Evolutionary conservation across 164 flowering plant genomes (phyloP).

Genomic region (Amborella trichopoda): DNA sequence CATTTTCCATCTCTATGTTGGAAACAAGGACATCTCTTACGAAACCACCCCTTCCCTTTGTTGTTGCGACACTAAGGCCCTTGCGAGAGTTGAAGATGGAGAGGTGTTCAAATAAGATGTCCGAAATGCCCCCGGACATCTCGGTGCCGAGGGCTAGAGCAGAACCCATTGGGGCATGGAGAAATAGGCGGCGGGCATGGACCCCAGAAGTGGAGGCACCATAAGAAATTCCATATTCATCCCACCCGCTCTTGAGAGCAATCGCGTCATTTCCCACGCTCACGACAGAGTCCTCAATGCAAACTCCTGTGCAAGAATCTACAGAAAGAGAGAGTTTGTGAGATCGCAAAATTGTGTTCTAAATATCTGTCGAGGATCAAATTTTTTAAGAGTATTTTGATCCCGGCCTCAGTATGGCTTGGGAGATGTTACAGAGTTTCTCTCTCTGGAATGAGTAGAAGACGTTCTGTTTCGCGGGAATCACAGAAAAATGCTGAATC

Average conservation of each 20-base stretch:
- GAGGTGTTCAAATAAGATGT: constrained; percentile 27
- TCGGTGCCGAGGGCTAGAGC: constrained; percentile 60
- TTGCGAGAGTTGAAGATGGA: constrained; percentile 22
- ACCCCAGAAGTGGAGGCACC: constrained; percentile 38
- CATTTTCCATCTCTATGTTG: constrained; percentile 28
- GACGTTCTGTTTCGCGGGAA: no score
- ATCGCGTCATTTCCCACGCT: constrained; percentile 54
- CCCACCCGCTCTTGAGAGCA: constrained; percentile 73
- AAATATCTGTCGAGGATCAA: no score
- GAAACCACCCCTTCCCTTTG: constrained; percentile 52
- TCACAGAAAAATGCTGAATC: no score
- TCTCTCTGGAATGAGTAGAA: no score
- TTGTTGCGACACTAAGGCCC: constrained; percentile 41
- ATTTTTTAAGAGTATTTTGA: no score
- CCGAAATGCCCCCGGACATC: constrained; percentile 74
- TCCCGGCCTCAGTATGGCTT: no score
- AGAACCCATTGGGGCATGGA: constrained; percentile 36
- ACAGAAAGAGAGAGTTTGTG: constrained; percentile 13
- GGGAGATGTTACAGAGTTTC: no score
- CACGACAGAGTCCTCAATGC: constrained; percentile 59
- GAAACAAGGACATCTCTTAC: constrained; percentile 30
- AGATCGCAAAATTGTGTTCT: no score
- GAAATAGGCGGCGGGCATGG: constrained; percentile 27
- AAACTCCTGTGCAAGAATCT: constrained; percentile 54
- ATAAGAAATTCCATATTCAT: constrained; percentile 58